phyloP scores from a whole-genome alignment of 2,329 filamentous ascomycete genomes.

The Diplocarpon mali region DNA sequence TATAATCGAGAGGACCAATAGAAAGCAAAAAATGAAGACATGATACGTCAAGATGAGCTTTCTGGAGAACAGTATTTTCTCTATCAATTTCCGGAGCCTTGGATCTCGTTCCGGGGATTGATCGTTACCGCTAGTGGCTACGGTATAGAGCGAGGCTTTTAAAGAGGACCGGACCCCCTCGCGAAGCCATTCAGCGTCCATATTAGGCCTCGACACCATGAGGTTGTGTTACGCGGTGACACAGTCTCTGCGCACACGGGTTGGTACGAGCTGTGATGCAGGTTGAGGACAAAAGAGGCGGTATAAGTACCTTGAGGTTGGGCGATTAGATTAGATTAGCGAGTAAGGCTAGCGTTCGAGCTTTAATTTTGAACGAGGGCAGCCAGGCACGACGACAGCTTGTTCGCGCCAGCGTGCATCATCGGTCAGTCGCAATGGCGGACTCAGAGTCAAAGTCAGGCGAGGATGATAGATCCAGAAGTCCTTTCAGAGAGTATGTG shows the following conservation, averaged over 20 bases:
- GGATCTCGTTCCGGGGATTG: slow-evolving; percentile 12
- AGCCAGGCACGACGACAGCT: too few relatives aligned
- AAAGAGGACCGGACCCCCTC: slow-evolving; percentile 17
- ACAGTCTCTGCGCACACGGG: not conserved
- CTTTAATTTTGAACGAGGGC: too few relatives aligned
- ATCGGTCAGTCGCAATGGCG: slow-evolving; percentile 17
- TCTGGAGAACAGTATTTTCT: slow-evolving; percentile 17
- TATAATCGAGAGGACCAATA: slow-evolving; percentile 13
- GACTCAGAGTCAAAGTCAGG: slow-evolving; percentile 22
- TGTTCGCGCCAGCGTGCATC: not conserved
- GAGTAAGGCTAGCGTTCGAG: not conserved
- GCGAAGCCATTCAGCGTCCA: slow-evolving; percentile 20
- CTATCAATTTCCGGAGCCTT: slow-evolving; percentile 15
- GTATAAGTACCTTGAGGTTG: not conserved
- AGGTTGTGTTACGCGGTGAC: not conserved
- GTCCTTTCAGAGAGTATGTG: not conserved
- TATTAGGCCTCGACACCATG: slow-evolving; percentile 3
- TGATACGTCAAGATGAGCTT: slow-evolving; percentile 22
- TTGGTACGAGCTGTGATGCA: not conserved
- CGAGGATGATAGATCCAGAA: too few relatives aligned
- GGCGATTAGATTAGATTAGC: slow-evolving; percentile 1
- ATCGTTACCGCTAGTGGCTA: slow-evolving; percentile 3
- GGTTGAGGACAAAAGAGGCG: not conserved
- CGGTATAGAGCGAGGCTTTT: slow-evolving; percentile 8
- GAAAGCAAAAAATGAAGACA: slow-evolving; percentile 15